Percentiles rank a stretch among this genome's conserved stretches.
Evolutionary conservation across 2,329 filamentous ascomycete species (phyloP).

Genomic region (Sporothrix sp.): DNA sequence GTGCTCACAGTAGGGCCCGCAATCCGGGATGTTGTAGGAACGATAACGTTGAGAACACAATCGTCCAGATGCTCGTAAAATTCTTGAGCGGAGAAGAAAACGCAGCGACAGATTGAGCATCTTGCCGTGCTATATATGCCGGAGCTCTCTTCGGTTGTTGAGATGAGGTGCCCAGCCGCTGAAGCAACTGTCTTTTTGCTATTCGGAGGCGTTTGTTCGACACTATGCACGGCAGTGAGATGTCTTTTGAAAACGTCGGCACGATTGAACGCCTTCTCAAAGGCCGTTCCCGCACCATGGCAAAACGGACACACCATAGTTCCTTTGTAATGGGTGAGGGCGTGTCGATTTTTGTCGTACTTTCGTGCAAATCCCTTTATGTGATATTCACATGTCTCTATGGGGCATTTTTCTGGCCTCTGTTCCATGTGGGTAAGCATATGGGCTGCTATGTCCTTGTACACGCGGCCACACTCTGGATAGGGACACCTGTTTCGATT

Average conservation of each 20-base stretch:
- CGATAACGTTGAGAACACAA: conserved; percentile 50
- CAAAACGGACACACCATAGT: conserved; percentile 98
- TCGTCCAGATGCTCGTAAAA: conserved; percentile 92
- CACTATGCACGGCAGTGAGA: conserved; percentile 81
- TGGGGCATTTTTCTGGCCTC: conserved; percentile 91
- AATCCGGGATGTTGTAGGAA: conserved; percentile 34
- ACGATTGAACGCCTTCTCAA: conserved; percentile 91
- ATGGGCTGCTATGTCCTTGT: conserved; percentile 67
- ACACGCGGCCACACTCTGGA: conserved; percentile 48
- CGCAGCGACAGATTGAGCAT: conserved; percentile 78
- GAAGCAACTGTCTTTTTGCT: conserved; percentile 60
- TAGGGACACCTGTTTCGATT: conserved; percentile 44
- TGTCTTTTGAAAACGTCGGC: conserved; percentile 97
- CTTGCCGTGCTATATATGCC: conserved; percentile 41
- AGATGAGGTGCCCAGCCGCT: conserved; percentile 15
- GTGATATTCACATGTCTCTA: conserved; percentile 87
- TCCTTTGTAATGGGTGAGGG: conserved; percentile 92
- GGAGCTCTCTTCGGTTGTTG: conserved; percentile 9
- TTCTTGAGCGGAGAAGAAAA: conserved; percentile 79
- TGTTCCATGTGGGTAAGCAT: conserved; percentile 95
- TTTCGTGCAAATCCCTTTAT: conserved; percentile 90
- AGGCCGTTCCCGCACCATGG: conserved; percentile 73
- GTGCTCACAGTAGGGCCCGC: conserved; percentile 7
- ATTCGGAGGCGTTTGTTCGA: conserved; percentile 89
- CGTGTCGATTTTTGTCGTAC: conserved; percentile 96